Conservation (phyloP, 345 rosid species). For the Nephelium lappaceum region DNA sequence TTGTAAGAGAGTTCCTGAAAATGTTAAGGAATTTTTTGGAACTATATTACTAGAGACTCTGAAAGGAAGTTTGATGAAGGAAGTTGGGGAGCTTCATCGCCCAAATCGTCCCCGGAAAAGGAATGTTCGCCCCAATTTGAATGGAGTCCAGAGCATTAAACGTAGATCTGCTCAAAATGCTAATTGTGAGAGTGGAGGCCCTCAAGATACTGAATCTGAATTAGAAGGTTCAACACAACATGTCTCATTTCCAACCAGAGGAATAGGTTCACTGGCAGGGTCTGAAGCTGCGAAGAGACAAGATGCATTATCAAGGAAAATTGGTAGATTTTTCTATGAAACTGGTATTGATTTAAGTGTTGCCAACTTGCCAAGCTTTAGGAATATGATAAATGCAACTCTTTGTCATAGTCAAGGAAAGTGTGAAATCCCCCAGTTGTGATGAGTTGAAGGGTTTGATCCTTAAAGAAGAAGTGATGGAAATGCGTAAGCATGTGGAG, state of each 20-base stretch:
- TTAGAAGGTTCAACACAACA: constrained; percentile 17
- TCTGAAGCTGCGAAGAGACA: constrained; percentile 1
- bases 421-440: constrained; percentile 31
- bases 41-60: constrained; percentile 11
- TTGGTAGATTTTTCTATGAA: constrained; percentile 51
- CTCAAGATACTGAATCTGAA: background rate
- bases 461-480: constrained; percentile 38
- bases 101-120: constrained; percentile 33
- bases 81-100: constrained; percentile 19
- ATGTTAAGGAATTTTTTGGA: constrained; percentile 36
- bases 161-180: background rate
- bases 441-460: constrained; percentile 44
- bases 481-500: constrained; percentile 41
- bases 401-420: background rate
- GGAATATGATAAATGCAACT: constrained; percentile 34
- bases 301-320: constrained; percentile 27
- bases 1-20: constrained; percentile 47
- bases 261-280: background rate
- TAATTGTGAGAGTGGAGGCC: background rate
- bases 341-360: constrained; percentile 42
- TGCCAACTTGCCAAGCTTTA: constrained; percentile 43
- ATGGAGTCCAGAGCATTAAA: background rate
- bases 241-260: constrained; percentile 11
- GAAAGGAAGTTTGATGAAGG: constrained; percentile 7
- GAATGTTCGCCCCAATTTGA: background rate